A percentile compares a stretch with the other conserved stretches of the same genome.
These are phyloP conservation scores for Martensiomyces pterosporus DNA, from an alignment of 192 early-diverging fungal species.

Conservation along the genomic window DNA sequence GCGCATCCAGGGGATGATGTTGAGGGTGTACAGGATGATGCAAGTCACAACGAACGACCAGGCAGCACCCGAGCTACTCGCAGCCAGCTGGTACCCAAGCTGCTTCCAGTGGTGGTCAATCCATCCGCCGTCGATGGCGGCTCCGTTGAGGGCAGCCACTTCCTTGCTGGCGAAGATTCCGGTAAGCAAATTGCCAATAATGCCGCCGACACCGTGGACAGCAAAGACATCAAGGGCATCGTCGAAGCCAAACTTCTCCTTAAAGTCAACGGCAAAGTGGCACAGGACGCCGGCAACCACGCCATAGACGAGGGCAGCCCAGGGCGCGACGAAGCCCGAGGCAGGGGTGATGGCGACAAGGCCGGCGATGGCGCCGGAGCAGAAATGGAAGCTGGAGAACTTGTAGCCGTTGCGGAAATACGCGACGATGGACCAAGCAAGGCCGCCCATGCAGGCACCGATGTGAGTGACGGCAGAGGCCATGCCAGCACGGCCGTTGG, in stretches of 20 bases:
- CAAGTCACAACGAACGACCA: constrained; percentile 79
- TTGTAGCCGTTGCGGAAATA: constrained; percentile 71
- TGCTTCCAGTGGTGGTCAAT: constrained; percentile 81
- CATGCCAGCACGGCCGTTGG: constrained; percentile 82
- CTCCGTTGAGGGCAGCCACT: constrained; percentile 64
- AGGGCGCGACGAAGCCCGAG: constrained; percentile 81
- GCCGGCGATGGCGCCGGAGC: constrained; percentile 90
- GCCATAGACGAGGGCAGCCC: constrained; percentile 80
- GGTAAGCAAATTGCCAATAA: constrained; percentile 77
- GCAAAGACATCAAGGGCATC: constrained; percentile 91
- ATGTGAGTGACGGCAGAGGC: constrained; percentile 83
- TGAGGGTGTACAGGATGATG: constrained; percentile 64
- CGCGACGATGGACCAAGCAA: constrained; percentile 82
- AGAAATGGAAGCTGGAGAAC: constrained; percentile 88
- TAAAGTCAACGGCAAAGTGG: constrained; percentile 78
- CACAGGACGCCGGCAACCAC: constrained; percentile 66
- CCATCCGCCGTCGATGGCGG: constrained; percentile 65
- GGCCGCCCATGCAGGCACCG: constrained; percentile 72
- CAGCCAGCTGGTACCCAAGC: constrained; percentile 71
- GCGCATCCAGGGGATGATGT: constrained; percentile 68
- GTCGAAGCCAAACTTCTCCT: constrained; percentile 83
- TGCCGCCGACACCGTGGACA: constrained; percentile 82
- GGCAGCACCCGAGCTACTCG: constrained; percentile 60
- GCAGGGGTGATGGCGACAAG: constrained; percentile 92
- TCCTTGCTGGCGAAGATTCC: constrained; percentile 79